Evolutionary conservation across 1,139 yeast species (phyloP), one percentile per base, ranked within the genome.

Genomic region (Magnusiomyces suaveolens): DNA sequence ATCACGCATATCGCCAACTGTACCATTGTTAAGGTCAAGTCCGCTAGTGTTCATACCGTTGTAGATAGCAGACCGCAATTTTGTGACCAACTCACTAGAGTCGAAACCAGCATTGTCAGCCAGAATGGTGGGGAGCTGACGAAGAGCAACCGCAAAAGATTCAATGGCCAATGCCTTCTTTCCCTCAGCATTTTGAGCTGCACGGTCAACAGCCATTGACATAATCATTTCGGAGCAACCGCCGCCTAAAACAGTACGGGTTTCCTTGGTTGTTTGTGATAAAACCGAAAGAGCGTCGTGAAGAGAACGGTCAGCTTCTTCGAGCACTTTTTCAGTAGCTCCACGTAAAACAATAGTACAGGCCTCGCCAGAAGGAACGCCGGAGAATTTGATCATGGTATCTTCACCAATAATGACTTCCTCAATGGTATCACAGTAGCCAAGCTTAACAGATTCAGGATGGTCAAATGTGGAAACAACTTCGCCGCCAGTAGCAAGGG

Each of bases 61-160:
- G 75, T 92, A 92, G 57, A 92, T 87, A 25, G 97, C 87, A 1
- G 97, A 83, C 72, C 97, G 82, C 65, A 92, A 78, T 69, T 88
- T 88, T 6, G 97, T 80, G 20, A 92, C 95, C 59, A 92, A 76
- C 61, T 94, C 98, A 62, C 92, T 83, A 23, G 97, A 86, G 69
- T 94, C 98, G 65, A 82, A 87, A 38, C 98, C 99, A 3, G 99
- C 98, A 68, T 92, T 92, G 68, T 92, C 97, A 41, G 97, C 96
- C 62, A 92, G 78, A 60, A 92, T 89, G 1, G 95, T 89, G 55
- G 99, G 99, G 60, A 92, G 78, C 72, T 90, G 96, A 70, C 97
- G 84, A 65, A 92, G 78, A 3, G 97, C 97, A 60, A 84, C 82
- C 24, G 95, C 97, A 73, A 87, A 92, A 0, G 96, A 84, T 71